Base-by-base conservation (phyloP, 768 basidiomycete species). In the Panellus pusillus region DNA sequence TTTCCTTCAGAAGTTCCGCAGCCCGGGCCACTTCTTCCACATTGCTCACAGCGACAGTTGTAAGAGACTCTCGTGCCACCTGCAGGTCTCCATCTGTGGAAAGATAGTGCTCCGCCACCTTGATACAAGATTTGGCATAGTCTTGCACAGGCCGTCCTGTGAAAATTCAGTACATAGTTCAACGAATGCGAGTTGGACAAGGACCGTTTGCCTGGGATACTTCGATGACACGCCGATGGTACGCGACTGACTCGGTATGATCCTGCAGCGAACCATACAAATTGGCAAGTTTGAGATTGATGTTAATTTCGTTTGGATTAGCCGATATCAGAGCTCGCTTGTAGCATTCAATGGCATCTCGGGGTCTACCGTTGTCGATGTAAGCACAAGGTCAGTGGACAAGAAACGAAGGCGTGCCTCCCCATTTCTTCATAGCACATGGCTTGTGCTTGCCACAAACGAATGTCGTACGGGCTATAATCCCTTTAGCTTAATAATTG, bases 401-500 rank as follows among this genome's bases (percentile, higher is more conserved):
- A 24, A 24, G 24, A 24, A 19, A 29, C 43, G 15, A 41, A 20
- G 35, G 68, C 79, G 58, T 62, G 91, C 94, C 86, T 79, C 64
- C 88, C 86, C 61, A 97, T 83, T 66, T 93, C 91, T 69, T 95
- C 91, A 69, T 98, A 98, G 62, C 94, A 96, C 62, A 86, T 84
- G 5, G 89, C 95, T 62, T 97, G 84, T 8, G 94, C 94, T 63
- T 92, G 89, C 97, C 97, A 98, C 72, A 98, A 79, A 35, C 97
- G 84, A 35, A 93, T 87, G 69, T 98, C 97, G 67, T 97, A 98
- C 5, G 97, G 95, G 37, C 94, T 96, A 54, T 1, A 17, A 40
- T 39, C 52, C 32, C 32, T 18, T 17, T 29, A 31, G 54, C 50
- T 29, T 20, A 38, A 38, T 24, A 9, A 19, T 35, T 35, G 32